phyloP scores from a whole-genome alignment of 176 grass and related monocot genomes.

The Calamus simplicifolius region DNA sequence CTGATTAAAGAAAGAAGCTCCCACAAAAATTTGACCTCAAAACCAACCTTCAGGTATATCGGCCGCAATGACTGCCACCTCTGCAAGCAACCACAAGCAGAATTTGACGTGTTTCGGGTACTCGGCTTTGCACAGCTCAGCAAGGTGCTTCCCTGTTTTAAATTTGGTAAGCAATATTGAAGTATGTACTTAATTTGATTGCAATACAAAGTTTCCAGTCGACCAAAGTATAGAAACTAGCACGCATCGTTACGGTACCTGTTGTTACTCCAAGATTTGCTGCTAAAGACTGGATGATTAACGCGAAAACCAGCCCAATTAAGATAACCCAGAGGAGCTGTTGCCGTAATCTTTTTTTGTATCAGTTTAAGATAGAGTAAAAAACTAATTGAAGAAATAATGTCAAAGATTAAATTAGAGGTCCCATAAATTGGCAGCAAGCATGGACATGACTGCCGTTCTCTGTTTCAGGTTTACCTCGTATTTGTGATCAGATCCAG shows the following conservation, averaged over 20 bases:
- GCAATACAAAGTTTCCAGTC: too few species aligned
- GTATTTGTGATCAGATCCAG: constrained; percentile 73
- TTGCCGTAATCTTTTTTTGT: not conserved
- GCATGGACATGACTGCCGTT: not conserved
- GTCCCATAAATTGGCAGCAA: too few species aligned
- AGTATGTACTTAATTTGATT: too few species aligned
- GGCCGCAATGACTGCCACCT: constrained; percentile 13
- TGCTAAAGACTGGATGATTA: constrained; percentile 79
- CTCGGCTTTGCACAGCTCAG: constrained; percentile 13
- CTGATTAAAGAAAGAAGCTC: not conserved
- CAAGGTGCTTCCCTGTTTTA: constrained; percentile 12
- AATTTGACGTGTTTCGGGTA: constrained; percentile 4
- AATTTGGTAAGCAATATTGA: too few species aligned
- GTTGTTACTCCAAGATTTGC: constrained; percentile 92
- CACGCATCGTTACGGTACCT: constrained; percentile 26
- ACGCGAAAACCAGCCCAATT: constrained; percentile 71
- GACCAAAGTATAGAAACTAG: too few species aligned
- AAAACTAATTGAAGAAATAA: not conserved
- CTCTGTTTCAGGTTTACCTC: constrained; percentile 43
- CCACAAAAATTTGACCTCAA: not conserved
- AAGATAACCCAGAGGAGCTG: constrained; percentile 94
- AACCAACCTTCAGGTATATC: constrained; percentile 16
- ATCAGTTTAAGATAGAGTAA: not conserved
- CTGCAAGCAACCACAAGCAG: constrained; percentile 5
- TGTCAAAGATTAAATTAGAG: too few species aligned